Evolutionary conservation across 441 rosid species (phyloP).

Genomic region (Biscutella auriculata): DNA sequence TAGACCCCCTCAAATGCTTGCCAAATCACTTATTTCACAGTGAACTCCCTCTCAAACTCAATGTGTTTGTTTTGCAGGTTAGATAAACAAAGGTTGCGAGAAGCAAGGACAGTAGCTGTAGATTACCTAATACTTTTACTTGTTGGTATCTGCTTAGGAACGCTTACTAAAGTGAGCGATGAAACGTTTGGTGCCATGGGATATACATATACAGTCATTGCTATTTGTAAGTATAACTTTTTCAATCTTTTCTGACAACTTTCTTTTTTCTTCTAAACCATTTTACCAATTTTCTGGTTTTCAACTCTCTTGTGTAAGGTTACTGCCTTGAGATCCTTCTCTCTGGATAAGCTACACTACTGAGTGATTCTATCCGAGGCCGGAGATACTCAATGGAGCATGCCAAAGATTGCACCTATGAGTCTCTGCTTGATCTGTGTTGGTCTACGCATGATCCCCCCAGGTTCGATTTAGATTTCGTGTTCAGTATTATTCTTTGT

Average conservation of each 20-base stretch:
- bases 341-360: slow-evolving; percentile 79
- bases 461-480: too few species aligned
- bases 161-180: slow-evolving; percentile 86
- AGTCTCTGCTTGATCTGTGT: too few species aligned
- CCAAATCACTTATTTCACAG: background rate
- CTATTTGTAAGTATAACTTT: slow-evolving; percentile 73
- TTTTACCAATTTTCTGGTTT: background rate
- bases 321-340: slow-evolving; percentile 86
- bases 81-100: slow-evolving; percentile 82
- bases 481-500: too few species aligned
- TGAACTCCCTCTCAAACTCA: background rate
- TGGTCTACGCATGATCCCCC: too few species aligned
- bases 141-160: slow-evolving; percentile 95
- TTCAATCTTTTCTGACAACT: background rate
- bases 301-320: slow-evolving; percentile 89
- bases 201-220: slow-evolving; percentile 86
- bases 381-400: too few species aligned
- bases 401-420: too few species aligned
- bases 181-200: slow-evolving; percentile 84
- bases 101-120: slow-evolving; percentile 68
- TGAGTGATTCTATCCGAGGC: too few species aligned
- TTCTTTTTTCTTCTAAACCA: background rate
- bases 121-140: slow-evolving; percentile 79
- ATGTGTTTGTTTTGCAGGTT: slow-evolving; percentile 38
- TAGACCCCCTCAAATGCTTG: slow-evolving; percentile 11